phyloP scores from a whole-genome alignment of 768 basidiomycete species.

The Ephemerocybe angulata region DNA sequence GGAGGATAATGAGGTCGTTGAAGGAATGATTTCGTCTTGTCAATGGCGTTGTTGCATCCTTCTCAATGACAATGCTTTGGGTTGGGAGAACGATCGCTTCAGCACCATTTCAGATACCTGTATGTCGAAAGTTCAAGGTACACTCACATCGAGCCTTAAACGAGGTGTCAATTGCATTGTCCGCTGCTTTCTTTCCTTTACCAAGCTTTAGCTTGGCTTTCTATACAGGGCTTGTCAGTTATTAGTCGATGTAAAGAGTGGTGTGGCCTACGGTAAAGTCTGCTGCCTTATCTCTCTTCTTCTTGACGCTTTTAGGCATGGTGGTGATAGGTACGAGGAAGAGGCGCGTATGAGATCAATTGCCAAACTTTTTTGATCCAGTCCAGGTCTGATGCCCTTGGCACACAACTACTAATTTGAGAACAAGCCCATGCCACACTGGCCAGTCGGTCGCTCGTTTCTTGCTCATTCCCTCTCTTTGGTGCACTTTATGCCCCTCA shows the following conservation, averaged over 20 bases:
- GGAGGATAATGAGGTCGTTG: conserved; percentile 68
- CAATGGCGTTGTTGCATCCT: conserved; percentile 54
- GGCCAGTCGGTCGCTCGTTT: too few species aligned
- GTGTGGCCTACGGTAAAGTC: conserved; percentile 68
- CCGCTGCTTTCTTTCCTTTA: conserved; percentile 80
- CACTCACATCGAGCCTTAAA: conserved; percentile 89
- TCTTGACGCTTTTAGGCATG: conserved; percentile 88
- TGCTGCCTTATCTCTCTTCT: conserved; percentile 80
- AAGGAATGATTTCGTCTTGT: conserved; percentile 77
- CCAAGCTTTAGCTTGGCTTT: conserved; percentile 97
- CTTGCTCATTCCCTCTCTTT: too few species aligned
- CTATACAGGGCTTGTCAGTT: conserved; percentile 36
- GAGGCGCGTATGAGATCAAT: conserved; percentile 1
- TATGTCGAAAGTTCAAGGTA: not conserved
- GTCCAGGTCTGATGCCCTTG: not conserved
- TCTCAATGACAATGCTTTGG: conserved; percentile 69
- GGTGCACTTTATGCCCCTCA: too few species aligned
- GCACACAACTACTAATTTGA: not conserved
- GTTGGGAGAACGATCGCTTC: conserved; percentile 86
- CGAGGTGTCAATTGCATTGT: conserved; percentile 91
- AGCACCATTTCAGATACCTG: conserved; percentile 13
- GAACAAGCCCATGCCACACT: not conserved
- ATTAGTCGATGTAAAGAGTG: conserved; percentile 5
- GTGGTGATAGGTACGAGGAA: not conserved
- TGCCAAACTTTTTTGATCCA: conserved; percentile 5